phyloP scores from a whole-genome alignment of 2,329 filamentous ascomycete species.

The Cercospora janseana region DNA sequence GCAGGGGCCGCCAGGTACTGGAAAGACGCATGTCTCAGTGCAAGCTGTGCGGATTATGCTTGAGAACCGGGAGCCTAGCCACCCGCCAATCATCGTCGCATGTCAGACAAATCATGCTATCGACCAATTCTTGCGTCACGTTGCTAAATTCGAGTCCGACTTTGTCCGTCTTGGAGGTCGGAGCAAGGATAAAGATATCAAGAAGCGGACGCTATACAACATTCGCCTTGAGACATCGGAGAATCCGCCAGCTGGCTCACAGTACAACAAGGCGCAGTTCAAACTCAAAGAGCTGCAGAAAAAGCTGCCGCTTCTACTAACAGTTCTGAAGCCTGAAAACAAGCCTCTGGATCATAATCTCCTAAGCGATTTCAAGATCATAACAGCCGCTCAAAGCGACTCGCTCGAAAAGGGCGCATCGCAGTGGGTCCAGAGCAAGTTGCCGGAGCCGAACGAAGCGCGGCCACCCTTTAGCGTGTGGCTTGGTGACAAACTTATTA shows the following conservation, averaged over 20 bases:
- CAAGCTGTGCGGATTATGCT: conserved; percentile 66
- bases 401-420: conserved; percentile 56
- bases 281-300: conserved; percentile 47
- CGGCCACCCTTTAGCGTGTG: conserved; percentile 52
- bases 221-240: conserved; percentile 47
- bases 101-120: conserved; percentile 90
- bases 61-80: conserved; percentile 53
- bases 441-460: conserved; percentile 24
- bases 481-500: conserved; percentile 54
- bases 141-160: conserved; percentile 60
- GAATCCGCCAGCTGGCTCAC: conserved; percentile 42
- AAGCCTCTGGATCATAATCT: conserved; percentile 54
- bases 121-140: conserved; percentile 71
- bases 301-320: conserved; percentile 44
- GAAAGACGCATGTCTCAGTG: conserved; percentile 81
- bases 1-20: conserved; percentile 75
- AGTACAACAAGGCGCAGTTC: conserved; percentile 41
- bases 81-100: conserved; percentile 72
- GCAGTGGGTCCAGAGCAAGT: conserved; percentile 36
- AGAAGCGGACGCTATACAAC: conserved; percentile 64
- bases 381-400: conserved; percentile 62
- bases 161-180: conserved; percentile 69
- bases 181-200: conserved; percentile 63
- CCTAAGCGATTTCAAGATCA: conserved; percentile 56
- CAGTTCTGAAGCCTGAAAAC: conserved; percentile 43